phyloP scores from a whole-genome alignment of 1,284 basidiomycete species.

The Ustilago tritici region DNA sequence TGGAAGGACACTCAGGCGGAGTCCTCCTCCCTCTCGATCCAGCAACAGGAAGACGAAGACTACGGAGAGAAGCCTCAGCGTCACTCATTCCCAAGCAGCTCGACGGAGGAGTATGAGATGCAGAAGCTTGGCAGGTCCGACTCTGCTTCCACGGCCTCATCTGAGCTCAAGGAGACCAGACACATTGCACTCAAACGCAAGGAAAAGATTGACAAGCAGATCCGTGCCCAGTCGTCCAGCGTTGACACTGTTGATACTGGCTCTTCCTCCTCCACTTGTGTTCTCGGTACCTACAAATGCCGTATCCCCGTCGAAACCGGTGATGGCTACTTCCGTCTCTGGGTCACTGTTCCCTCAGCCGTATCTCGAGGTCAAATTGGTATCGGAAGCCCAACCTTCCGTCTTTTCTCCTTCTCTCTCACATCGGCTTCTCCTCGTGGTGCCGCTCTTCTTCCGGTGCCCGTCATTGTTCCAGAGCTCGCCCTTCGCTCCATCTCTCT shows the following conservation, averaged over 20 bases:
- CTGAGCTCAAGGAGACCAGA: slow-evolving; percentile 21
- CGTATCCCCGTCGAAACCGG: slow-evolving; percentile 54
- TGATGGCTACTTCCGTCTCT: slow-evolving; percentile 61
- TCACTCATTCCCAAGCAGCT: neutral
- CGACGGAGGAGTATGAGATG: slow-evolving; percentile 43
- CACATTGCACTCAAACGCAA: slow-evolving; percentile 36
- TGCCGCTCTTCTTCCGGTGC: slow-evolving; percentile 51
- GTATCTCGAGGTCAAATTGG: slow-evolving; percentile 19
- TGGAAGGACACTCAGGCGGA: slow-evolving; percentile 49
- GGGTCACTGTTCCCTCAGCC: slow-evolving; percentile 40
- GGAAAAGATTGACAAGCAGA: slow-evolving; percentile 51
- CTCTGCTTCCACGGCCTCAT: slow-evolving; percentile 1
- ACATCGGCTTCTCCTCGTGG: slow-evolving; percentile 58
- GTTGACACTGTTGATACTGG: slow-evolving; percentile 29
- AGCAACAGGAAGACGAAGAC: slow-evolving; percentile 52
- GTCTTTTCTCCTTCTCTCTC: slow-evolving; percentile 57
- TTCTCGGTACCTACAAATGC: slow-evolving; percentile 48
- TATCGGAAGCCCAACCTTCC: slow-evolving; percentile 51
- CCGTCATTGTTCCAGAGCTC: slow-evolving; percentile 58
- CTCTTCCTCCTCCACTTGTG: slow-evolving; percentile 26
- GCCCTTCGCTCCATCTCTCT: slow-evolving; percentile 47
- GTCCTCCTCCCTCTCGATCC: slow-evolving; percentile 5
- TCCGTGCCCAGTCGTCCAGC: slow-evolving; percentile 30
- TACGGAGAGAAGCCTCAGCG: slow-evolving; percentile 33
- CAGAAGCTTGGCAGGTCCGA: slow-evolving; percentile 25